A percentile compares a stretch with the other conserved stretches of the same genome.
phyloP scores from a whole-genome alignment of 495 filamentous ascomycete genomes.

The Tuber indicum region DNA sequence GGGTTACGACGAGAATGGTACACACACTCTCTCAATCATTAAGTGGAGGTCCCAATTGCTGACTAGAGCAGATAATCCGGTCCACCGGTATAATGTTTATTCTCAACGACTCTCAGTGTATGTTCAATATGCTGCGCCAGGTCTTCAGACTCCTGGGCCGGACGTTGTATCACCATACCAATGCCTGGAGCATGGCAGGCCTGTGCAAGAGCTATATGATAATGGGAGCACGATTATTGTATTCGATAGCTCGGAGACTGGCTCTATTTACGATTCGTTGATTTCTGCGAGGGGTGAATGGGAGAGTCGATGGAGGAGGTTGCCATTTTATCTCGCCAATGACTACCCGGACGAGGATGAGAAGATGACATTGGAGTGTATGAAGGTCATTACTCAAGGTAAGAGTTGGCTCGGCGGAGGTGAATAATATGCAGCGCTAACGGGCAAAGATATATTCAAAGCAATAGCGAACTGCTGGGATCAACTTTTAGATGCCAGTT shows the following conservation, averaged over 20 bases:
- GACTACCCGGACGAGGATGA: slow-evolving; percentile 40
- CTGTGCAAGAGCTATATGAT: slow-evolving; percentile 44
- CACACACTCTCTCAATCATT: neutral
- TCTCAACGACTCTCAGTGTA: slow-evolving; percentile 42
- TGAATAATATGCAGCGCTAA: neutral
- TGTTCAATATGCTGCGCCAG: slow-evolving; percentile 43
- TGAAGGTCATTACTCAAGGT: slow-evolving; percentile 47
- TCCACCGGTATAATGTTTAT: slow-evolving; percentile 36
- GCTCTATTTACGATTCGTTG: slow-evolving; percentile 48
- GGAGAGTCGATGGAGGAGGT: slow-evolving; percentile 50
- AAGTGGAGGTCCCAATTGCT: neutral
- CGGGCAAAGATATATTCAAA: slow-evolving; percentile 48
- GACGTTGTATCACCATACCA: slow-evolving; percentile 31
- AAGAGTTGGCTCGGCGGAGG: neutral
- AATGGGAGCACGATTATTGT: slow-evolving; percentile 53
- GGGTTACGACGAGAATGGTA: slow-evolving; percentile 48
- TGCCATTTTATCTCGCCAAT: slow-evolving; percentile 49
- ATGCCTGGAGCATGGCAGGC: slow-evolving; percentile 3
- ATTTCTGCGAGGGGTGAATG: slow-evolving; percentile 49
- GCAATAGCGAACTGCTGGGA: slow-evolving; percentile 48
- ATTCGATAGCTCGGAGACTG: slow-evolving; percentile 49
- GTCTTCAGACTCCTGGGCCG: slow-evolving; percentile 36
- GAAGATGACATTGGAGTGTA: slow-evolving; percentile 46
- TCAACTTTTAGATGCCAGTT: slow-evolving; percentile 44
- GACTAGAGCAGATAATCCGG: slow-evolving; percentile 26